Base-by-base conservation (phyloP, 2,329 filamentous ascomycete genomes). In the Ustilaginoidea virens region DNA sequence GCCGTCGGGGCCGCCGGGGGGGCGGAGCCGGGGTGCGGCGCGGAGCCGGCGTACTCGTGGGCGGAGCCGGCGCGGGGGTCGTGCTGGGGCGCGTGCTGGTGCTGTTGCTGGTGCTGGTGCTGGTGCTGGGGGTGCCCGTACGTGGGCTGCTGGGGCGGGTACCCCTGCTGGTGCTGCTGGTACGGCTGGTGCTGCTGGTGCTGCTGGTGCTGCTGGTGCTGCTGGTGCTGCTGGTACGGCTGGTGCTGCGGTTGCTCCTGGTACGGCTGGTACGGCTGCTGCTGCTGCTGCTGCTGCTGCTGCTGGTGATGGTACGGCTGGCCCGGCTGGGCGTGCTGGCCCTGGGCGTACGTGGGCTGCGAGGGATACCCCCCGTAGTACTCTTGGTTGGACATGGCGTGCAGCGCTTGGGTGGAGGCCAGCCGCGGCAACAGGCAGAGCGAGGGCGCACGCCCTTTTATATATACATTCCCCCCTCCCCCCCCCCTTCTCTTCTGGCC, bases 321-420 rank as follows among this genome's bases (percentile, higher is more conserved):
- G n/a, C 39, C 43, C 37, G 53, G 52, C 22, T 37, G 32, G 12
- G 42, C 37, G 32, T 53, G 49, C 7, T 39, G 32, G 5, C 25
- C 33, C 7, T 31, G 31, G 22, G 23, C 33, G 30, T 39, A 40
- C 27, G 28, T 32, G 27, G 27, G 42, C 31, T 46, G 43, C 28
- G 42, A 43, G 16, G 38, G 35, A 25, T 43, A 39, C 32, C 33
- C 28, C 30, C 39, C 42, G 35, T 49, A 48, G 46, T 56, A 58
- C 37, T 54, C 56, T 23, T 55, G 51, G 31, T 52, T 42, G 25
- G 54, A 55, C 54, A 58, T 57, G 9, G 3, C n/a, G 20, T n/a
- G 15, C 8, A 16, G 13, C n/a, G n/a, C n/a, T n/a, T n/a, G n/a
- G n/a, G n/a, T n/a, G n/a, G n/a, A n/a, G n/a, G n/a, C n/a, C n/a